Conservation (phyloP, 257 asterid species). For the Pogostemon cablin region DNA sequence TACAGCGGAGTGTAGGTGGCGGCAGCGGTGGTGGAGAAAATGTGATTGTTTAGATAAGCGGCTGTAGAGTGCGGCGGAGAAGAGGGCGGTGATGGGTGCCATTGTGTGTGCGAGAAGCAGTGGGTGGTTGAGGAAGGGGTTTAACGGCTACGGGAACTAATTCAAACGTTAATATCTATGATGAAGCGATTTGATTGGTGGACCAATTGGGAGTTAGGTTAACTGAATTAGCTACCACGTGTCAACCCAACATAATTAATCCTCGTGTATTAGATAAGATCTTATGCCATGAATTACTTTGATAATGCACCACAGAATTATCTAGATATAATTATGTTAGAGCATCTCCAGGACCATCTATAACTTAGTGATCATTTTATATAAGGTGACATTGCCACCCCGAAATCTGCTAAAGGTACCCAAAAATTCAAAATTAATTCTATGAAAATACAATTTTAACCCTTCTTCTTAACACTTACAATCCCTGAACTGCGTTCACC, state of each 20-base stretch:
- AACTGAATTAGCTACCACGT: conserved; percentile 10
- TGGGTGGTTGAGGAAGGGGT: conserved; percentile 4
- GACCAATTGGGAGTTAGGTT: background rate
- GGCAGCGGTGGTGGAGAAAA: conserved; percentile 36
- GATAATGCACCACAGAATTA: no score
- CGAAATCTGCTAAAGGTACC: no score
- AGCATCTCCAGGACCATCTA: no score
- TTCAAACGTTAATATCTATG: conserved; percentile 7
- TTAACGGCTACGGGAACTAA: conserved; percentile 37
- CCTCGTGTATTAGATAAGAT: no score
- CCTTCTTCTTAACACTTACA: no score
- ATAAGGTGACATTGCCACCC: no score
- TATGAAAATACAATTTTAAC: no score
- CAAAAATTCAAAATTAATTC: no score
- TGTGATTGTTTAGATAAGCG: conserved; percentile 13
- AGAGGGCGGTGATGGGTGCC: conserved; percentile 37
- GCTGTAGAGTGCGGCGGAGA: conserved; percentile 40
- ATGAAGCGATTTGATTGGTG: background rate
- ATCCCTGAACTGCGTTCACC: no score
- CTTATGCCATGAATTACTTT: no score
- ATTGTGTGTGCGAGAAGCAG: conserved; percentile 29
- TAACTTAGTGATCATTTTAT: no score
- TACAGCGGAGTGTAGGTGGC: conserved; percentile 42
- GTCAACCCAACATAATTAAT: background rate
- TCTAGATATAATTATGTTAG: no score